These are phyloP conservation scores for Peziza echinospora DNA, from an alignment of 495 filamentous ascomycete genomes.

Conservation along the genomic window DNA sequence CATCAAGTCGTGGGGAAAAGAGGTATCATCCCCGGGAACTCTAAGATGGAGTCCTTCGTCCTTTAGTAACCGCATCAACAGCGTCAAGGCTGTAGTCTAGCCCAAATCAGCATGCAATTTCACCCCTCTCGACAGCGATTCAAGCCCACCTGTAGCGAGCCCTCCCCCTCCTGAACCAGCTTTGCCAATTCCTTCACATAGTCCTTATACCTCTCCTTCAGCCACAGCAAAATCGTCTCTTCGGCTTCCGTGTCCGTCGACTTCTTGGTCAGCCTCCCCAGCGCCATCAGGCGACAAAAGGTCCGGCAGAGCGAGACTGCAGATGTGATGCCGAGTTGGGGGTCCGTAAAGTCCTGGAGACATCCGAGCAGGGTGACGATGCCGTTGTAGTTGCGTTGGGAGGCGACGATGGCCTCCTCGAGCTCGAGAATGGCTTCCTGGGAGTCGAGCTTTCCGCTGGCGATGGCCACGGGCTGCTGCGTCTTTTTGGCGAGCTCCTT, in stretches of 20 bases:
- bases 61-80: conserved; percentile 68
- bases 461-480: neutral
- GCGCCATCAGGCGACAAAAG: conserved; percentile 63
- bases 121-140: conserved; percentile 8
- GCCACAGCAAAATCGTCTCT: conserved; percentile 50
- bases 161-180: conserved; percentile 32
- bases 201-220: conserved; percentile 48
- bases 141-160: no score
- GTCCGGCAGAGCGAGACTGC: conserved; percentile 68
- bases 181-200: conserved; percentile 37
- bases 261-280: conserved; percentile 44
- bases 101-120: conserved; percentile 8
- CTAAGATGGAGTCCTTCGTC: conserved; percentile 43
- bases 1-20: conserved; percentile 44
- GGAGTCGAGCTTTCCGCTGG: neutral
- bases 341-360: conserved; percentile 22
- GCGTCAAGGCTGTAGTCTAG: conserved; percentile 40
- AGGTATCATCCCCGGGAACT: conserved; percentile 32
- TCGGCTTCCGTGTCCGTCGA: conserved; percentile 48
- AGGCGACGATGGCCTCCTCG: conserved; percentile 22
- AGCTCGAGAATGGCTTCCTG: conserved; percentile 4
- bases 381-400: conserved; percentile 79
- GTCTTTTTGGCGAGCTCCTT: neutral
- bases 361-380: conserved; percentile 50
- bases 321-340: conserved; percentile 27